Evolutionary conservation across 768 basidiomycete species (phyloP).

Genomic region (Suillus clintonianus): DNA sequence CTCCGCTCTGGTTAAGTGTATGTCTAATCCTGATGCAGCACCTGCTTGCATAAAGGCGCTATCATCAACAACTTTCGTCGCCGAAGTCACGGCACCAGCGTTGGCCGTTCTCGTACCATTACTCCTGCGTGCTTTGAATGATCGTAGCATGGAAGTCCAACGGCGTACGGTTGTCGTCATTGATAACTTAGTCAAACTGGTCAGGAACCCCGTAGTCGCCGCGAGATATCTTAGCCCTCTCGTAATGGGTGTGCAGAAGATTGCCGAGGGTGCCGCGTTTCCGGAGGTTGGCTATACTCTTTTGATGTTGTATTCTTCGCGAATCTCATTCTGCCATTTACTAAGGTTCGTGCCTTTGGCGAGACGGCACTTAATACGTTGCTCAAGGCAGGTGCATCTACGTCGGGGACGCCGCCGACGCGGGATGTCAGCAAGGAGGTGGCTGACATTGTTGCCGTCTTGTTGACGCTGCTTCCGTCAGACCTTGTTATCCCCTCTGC

Average conservation of each 20-base stretch:
- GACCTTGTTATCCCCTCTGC: slow-evolving; percentile 43
- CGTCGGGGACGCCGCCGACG: slow-evolving; percentile 64
- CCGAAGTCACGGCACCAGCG: slow-evolving; percentile 95
- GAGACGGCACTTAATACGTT: slow-evolving; percentile 81
- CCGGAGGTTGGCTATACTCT: slow-evolving; percentile 66
- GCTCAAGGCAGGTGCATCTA: slow-evolving; percentile 81
- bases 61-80: slow-evolving; percentile 94
- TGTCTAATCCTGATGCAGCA: slow-evolving; percentile 87
- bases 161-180: slow-evolving; percentile 92
- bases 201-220: slow-evolving; percentile 87
- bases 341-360: slow-evolving; percentile 87
- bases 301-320: slow-evolving; percentile 6
- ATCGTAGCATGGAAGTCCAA: slow-evolving; percentile 95
- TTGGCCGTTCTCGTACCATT: slow-evolving; percentile 94
- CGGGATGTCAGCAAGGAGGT: slow-evolving; percentile 73
- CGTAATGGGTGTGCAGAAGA: slow-evolving; percentile 88
- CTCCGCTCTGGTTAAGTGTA: slow-evolving; percentile 87
- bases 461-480: slow-evolving; percentile 62
- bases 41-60: slow-evolving; percentile 93
- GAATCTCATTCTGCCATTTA: slow-evolving; percentile 12
- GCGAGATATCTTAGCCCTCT: slow-evolving; percentile 86
- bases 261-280: slow-evolving; percentile 90
- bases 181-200: slow-evolving; percentile 96
- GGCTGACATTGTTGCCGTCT: slow-evolving; percentile 50
- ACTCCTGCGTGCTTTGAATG: slow-evolving; percentile 86